A percentile compares a stretch with the other conserved stretches of the same genome.
phyloP scores from a whole-genome alignment of 2,329 filamentous ascomycete genomes.

The Plectosphaerella sp. region DNA sequence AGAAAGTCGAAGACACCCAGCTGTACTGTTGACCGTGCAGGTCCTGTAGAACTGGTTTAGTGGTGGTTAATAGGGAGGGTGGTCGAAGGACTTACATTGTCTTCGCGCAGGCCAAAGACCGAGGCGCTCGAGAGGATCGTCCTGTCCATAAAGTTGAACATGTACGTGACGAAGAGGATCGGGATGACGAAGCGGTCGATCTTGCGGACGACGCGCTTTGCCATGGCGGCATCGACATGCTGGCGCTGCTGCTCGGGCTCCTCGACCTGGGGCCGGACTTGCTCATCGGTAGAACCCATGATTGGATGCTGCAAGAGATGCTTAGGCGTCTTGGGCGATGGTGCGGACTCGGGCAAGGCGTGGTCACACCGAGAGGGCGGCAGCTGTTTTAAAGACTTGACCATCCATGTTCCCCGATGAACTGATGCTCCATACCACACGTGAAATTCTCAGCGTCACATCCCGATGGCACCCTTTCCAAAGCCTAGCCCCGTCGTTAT shows the following conservation, averaged over 20 bases:
- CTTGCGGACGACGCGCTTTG: constrained; percentile 41
- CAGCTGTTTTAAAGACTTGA: too few species aligned
- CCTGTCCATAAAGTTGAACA: constrained; percentile 60
- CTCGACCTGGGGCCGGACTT: constrained; percentile 1
- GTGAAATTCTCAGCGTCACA: not conserved
- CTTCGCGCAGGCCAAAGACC: constrained; percentile 50
- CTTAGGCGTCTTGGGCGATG: not conserved
- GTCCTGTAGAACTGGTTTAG: constrained; percentile 35
- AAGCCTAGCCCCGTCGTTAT: not conserved
- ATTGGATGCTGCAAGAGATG: not conserved
- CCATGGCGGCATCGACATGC: constrained; percentile 14
- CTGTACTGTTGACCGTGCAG: constrained; percentile 55
- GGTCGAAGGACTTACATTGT: constrained; percentile 25
- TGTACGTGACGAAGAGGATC: constrained; percentile 52
- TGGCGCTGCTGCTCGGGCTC: constrained; percentile 4
- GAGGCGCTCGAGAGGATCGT: constrained; percentile 50
- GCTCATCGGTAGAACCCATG: constrained; percentile 5
- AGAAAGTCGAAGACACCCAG: constrained; percentile 27
- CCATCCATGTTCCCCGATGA: too few species aligned
- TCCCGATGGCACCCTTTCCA: not conserved
- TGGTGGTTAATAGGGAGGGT: not conserved
- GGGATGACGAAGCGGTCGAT: constrained; percentile 53
- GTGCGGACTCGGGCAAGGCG: too few species aligned
- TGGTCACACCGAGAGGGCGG: too few species aligned
- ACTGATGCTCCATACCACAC: too few species aligned